phyloP scores from a whole-genome alignment of 441 rosid species.

The Syzygium syzygioides region DNA sequence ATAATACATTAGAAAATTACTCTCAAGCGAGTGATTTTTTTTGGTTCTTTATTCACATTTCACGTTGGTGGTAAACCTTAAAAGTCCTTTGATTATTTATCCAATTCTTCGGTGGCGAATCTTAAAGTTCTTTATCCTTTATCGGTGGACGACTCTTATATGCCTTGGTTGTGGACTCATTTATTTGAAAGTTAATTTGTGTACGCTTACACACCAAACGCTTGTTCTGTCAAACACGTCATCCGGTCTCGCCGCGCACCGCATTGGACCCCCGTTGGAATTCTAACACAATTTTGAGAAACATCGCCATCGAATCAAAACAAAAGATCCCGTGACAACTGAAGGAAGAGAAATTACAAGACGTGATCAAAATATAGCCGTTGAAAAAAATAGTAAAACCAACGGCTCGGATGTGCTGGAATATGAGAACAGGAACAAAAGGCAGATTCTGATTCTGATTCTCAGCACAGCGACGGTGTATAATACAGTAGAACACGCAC shows the following conservation, averaged over 20 bases:
- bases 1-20: rapidly evolving
- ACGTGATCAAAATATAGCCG: background rate
- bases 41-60: background rate
- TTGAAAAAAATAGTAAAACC: background rate
- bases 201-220: background rate
- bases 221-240: background rate
- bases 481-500: background rate
- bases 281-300: too few species aligned
- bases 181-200: too few species aligned
- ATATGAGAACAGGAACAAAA: background rate
- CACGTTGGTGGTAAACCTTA: rapidly evolving
- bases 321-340: background rate
- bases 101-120: rapidly evolving
- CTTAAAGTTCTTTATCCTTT: background rate
- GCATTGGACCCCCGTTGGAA: background rate
- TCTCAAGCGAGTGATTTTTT: background rate
- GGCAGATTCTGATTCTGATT: background rate
- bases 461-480: background rate
- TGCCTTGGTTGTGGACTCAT: background rate
- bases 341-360: background rate
- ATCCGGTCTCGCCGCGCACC: background rate
- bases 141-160: rapidly evolving
- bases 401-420: background rate
- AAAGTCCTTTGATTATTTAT: background rate
- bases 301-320: too few species aligned